phyloP scores from a whole-genome alignment of 2,329 filamentous ascomycete genomes.

The Cladosporium sp. region DNA sequence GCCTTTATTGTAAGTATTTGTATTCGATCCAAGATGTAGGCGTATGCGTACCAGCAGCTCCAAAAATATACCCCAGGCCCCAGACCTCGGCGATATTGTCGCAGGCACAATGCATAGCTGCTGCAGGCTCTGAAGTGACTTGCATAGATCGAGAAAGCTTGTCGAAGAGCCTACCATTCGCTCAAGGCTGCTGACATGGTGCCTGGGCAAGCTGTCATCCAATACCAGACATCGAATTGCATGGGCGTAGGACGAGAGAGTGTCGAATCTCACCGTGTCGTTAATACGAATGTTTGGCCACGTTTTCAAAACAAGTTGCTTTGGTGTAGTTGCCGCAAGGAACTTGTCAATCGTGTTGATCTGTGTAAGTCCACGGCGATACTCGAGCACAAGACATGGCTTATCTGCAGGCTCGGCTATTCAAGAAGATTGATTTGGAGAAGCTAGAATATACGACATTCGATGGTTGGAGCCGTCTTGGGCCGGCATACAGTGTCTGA shows the following conservation, averaged over 20 bases:
- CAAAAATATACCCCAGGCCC: no score
- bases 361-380: background rate
- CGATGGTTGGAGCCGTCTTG: background rate
- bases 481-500: background rate
- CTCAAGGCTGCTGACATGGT: no score
- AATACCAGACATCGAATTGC: background rate
- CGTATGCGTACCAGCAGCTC: no score
- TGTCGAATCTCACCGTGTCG: background rate
- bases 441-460: background rate
- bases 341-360: background rate
- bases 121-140: background rate
- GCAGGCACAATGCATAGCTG: no score
- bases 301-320: background rate
- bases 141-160: background rate
- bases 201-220: no score
- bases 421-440: background rate
- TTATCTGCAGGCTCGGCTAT: background rate
- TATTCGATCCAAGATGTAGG: no score
- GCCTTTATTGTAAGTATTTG: no score
- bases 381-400: background rate
- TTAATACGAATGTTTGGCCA: no score
- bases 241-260: background rate
- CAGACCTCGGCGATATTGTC: no score
- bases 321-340: background rate
- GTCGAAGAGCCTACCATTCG: no score